A percentile compares a stretch with the other conserved stretches of the same genome.
Conservation (phyloP, 2,329 filamentous ascomycete genomes). For the Fusarium sororula region DNA sequence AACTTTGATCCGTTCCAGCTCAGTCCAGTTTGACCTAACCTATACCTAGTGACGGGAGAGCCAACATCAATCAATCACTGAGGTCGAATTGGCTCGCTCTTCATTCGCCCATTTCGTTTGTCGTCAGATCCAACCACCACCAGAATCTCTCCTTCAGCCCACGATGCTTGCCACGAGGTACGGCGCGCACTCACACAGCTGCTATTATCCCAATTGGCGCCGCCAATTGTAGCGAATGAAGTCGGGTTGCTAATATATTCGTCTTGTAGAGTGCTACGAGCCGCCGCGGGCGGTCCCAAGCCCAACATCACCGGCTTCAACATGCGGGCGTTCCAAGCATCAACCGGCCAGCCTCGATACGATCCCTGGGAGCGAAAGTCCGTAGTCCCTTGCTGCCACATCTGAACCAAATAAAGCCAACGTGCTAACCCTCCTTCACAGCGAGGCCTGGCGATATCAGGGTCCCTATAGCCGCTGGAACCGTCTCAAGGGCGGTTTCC, state of each 20-base stretch:
- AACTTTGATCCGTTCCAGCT: constrained; percentile 36
- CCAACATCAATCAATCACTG: constrained; percentile 20
- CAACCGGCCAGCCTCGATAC: constrained; percentile 70
- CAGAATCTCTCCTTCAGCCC: constrained; percentile 35
- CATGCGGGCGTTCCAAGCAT: constrained; percentile 78
- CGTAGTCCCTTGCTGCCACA: constrained; percentile 46
- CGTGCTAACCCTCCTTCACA: constrained; percentile 51
- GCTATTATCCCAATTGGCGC: constrained; percentile 9
- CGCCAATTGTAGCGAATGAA: background rate
- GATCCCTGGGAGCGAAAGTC: constrained; percentile 74
- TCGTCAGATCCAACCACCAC: constrained; percentile 42
- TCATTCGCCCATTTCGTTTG: constrained; percentile 43
- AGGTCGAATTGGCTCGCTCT: constrained; percentile 44
- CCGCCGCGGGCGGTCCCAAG: constrained; percentile 61
- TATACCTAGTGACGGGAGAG: constrained; percentile 6
- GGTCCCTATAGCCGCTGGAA: constrained; percentile 89
- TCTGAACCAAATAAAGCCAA: background rate
- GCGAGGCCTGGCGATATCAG: constrained; percentile 94
- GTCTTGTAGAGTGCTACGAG: constrained; percentile 56
- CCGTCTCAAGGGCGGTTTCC: constrained; percentile 86
- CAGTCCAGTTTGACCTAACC: constrained; percentile 9
- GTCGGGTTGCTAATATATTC: constrained; percentile 24
- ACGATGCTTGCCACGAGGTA: constrained; percentile 55
- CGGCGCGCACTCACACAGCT: constrained; percentile 12
- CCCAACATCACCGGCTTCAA: constrained; percentile 94